Conservation (phyloP, 768 basidiomycete species). For the Gymnopilus dilepis region DNA sequence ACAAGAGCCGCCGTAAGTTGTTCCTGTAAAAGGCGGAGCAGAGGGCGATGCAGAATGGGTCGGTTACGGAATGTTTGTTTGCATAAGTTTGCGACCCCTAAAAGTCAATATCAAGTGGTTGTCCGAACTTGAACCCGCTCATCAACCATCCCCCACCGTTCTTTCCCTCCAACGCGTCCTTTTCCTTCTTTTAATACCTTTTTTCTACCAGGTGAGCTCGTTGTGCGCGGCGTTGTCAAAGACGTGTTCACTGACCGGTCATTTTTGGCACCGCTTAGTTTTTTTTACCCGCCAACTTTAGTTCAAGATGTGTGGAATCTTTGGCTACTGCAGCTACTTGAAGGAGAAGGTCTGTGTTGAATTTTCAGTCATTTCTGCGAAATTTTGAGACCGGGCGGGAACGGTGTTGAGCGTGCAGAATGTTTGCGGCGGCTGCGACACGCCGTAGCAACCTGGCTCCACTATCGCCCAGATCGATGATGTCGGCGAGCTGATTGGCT, state of each 20-base stretch:
- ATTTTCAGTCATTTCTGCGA: background rate
- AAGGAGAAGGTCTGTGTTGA: slow-evolving; percentile 81
- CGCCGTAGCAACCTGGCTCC: slow-evolving; percentile 9
- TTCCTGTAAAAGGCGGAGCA: slow-evolving; percentile 14
- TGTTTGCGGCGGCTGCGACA: background rate
- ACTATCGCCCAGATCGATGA: slow-evolving; percentile 21
- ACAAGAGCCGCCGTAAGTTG: slow-evolving; percentile 2
- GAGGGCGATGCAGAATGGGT: slow-evolving; percentile 21
- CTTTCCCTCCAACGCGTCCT: slow-evolving; percentile 28
- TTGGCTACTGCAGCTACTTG: slow-evolving; percentile 93
- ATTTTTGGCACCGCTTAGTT: background rate
- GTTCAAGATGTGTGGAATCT: slow-evolving; percentile 88
- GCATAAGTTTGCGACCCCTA: slow-evolving; percentile 32
- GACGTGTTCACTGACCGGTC: background rate
- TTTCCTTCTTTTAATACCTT: slow-evolving; percentile 21
- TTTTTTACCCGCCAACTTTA: slow-evolving; percentile 9
- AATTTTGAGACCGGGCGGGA: background rate
- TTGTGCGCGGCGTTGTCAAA: background rate
- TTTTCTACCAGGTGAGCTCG: slow-evolving; percentile 20
- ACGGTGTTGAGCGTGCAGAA: background rate
- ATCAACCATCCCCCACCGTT: slow-evolving; percentile 19
- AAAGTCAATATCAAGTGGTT: slow-evolving; percentile 21
- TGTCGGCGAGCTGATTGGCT: slow-evolving; percentile 16
- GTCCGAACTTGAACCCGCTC: slow-evolving; percentile 24
- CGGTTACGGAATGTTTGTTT: slow-evolving; percentile 28